phyloP scores from a whole-genome alignment of 768 basidiomycete species.

The Boletus subcaerulescens region DNA sequence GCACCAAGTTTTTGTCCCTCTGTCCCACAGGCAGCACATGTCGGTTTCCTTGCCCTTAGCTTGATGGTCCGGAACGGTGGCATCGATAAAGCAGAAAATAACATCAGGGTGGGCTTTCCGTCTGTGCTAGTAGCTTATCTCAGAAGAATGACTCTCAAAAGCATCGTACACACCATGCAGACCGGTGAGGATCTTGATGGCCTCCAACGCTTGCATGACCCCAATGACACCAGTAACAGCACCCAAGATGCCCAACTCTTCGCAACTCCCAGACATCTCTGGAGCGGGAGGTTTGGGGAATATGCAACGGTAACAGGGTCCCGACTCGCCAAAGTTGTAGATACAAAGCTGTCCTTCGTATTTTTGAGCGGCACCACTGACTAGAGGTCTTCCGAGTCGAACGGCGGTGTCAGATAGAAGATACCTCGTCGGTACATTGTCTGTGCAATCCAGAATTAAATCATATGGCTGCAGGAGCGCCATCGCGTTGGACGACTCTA shows the following conservation, averaged over 20 bases:
- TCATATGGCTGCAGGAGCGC: slow-evolving; percentile 59
- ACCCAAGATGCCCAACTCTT: slow-evolving; percentile 86
- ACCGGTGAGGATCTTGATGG: slow-evolving; percentile 74
- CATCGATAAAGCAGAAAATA: slow-evolving; percentile 68
- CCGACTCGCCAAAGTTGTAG: slow-evolving; percentile 64
- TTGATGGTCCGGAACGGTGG: slow-evolving; percentile 82
- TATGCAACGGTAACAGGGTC: slow-evolving; percentile 93
- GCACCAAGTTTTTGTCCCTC: slow-evolving; percentile 41
- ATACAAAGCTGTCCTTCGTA: slow-evolving; percentile 78
- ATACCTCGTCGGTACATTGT: slow-evolving; percentile 90
- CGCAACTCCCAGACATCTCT: slow-evolving; percentile 71
- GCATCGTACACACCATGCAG: slow-evolving; percentile 49
- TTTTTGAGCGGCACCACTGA: slow-evolving; percentile 90
- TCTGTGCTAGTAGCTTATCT: slow-evolving; percentile 38
- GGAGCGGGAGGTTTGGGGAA: slow-evolving; percentile 78
- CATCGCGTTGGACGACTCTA: slow-evolving; percentile 65
- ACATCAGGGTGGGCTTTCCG: slow-evolving; percentile 57
- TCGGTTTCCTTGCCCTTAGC: slow-evolving; percentile 64
- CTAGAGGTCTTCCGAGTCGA: slow-evolving; percentile 70
- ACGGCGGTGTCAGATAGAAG: slow-evolving; percentile 87
- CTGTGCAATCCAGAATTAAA: slow-evolving; percentile 90
- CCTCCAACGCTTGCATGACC: slow-evolving; percentile 83
- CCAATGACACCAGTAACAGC: slow-evolving; percentile 89
- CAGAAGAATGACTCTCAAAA: neutral
- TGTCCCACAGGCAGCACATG: slow-evolving; percentile 74